A percentile compares a stretch with the other conserved stretches of the same genome.
Conservation (phyloP, 2,329 filamentous ascomycete species). For the Aspergillus sp. region DNA sequence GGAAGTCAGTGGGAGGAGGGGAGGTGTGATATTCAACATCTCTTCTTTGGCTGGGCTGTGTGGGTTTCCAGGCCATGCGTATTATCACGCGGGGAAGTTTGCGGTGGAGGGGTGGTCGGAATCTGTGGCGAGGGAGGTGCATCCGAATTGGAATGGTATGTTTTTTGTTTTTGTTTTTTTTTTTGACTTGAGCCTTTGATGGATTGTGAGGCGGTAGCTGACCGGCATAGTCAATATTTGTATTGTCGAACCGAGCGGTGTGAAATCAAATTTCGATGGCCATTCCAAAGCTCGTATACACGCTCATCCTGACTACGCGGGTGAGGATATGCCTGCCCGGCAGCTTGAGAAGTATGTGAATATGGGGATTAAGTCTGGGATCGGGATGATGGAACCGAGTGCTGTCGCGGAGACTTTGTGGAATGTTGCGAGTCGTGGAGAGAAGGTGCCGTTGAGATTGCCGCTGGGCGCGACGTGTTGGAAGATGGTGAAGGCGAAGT, state of each 20-base stretch:
- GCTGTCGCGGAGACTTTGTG: constrained; percentile 34
- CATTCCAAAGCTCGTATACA: constrained; percentile 23
- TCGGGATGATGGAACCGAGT: constrained; percentile 9
- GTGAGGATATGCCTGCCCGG: constrained; percentile 9
- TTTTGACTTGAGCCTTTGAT: too few species aligned
- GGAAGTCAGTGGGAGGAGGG: constrained; percentile 21
- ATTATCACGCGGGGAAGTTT: constrained; percentile 16
- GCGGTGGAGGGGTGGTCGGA: constrained; percentile 17
- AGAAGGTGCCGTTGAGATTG: constrained; percentile 36
- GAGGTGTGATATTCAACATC: constrained; percentile 16
- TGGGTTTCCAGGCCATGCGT: constrained; percentile 14
- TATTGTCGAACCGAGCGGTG: constrained; percentile 37
- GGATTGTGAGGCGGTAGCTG: too few species aligned
- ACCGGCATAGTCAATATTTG: constrained; percentile 29
- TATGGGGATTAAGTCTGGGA: constrained; percentile 5
- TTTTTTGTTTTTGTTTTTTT: too few species aligned
- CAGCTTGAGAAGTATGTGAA: constrained; percentile 16
- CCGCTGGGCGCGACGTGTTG: constrained; percentile 29
- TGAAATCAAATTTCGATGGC: constrained; percentile 35
- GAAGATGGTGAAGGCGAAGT: not conserved
- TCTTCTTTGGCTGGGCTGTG: constrained; percentile 13
- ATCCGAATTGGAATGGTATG: constrained; percentile 15
- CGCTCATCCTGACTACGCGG: constrained; percentile 3
- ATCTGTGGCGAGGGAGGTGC: constrained; percentile 15
- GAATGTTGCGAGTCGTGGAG: constrained; percentile 24